Conservation (phyloP, 176 grass and related monocot species). For the Stipa capillata region DNA sequence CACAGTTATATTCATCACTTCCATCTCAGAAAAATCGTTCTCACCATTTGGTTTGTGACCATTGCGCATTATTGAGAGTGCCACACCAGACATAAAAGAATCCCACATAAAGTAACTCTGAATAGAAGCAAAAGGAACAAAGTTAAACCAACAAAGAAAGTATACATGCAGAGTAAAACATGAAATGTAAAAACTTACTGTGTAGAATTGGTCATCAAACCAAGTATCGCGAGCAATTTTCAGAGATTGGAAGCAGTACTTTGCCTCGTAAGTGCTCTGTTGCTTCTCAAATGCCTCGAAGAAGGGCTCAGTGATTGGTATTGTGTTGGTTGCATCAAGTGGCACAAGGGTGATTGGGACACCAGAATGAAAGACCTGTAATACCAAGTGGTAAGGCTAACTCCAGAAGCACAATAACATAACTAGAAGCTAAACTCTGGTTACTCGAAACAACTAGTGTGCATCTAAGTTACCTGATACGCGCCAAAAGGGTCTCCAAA, state of each 20-base stretch:
- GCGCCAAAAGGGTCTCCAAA: constrained; percentile 71
- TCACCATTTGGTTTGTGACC: constrained; percentile 17
- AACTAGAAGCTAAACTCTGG: not conserved
- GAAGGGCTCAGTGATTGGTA: constrained; percentile 52
- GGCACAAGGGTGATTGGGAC: constrained; percentile 67
- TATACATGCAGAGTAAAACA: not conserved
- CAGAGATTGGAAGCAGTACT: constrained; percentile 54
- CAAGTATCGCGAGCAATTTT: constrained; percentile 47
- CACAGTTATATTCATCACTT: constrained; percentile 58
- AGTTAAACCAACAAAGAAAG: not conserved
- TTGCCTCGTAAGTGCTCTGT: constrained; percentile 50
- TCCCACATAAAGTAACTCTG: constrained; percentile 80
- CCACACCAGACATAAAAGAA: constrained; percentile 54
- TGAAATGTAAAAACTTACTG: not conserved
- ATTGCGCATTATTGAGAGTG: constrained; percentile 47
- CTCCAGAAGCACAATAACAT: not conserved
- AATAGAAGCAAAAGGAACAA: not conserved
- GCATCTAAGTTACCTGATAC: constrained; percentile 40
- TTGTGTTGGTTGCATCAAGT: constrained; percentile 71
- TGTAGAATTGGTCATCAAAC: constrained; percentile 34
- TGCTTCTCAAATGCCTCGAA: constrained; percentile 35
- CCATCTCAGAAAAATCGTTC: constrained; percentile 62
- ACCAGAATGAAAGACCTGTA: constrained; percentile 58
- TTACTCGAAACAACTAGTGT: not conserved
- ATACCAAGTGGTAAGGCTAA: not conserved